A percentile compares a stretch with the other conserved stretches of the same genome.
Evolutionary conservation across 1,284 basidiomycete species (phyloP).

Genomic region (Xerocomus nothofagi): DNA sequence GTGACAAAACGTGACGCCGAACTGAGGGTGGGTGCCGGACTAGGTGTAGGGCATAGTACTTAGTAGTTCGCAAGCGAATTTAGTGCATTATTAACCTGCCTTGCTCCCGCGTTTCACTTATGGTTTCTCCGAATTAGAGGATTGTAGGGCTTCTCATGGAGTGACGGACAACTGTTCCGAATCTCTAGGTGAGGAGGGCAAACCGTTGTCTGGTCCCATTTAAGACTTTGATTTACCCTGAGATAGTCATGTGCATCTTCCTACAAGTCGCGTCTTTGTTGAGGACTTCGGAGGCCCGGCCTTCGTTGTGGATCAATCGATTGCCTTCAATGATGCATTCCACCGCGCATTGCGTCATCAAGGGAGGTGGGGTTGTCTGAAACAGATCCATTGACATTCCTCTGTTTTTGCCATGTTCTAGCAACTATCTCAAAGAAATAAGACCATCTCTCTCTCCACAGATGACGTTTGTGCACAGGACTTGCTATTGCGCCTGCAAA

Average conservation of each 20-base stretch:
- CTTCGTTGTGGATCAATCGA: slow-evolving; percentile 1
- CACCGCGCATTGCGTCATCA: slow-evolving; percentile 36
- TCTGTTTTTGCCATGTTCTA: neutral
- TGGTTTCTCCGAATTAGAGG: neutral
- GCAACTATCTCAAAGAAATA: slow-evolving; percentile 39
- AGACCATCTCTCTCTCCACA: slow-evolving; percentile 50
- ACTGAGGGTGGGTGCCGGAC: too few species aligned
- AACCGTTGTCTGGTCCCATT: neutral
- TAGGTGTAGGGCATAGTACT: too few species aligned
- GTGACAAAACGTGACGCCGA: too few species aligned
- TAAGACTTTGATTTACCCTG: too few species aligned
- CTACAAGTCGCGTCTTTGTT: neutral
- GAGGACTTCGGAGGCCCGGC: too few species aligned
- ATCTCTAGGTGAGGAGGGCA: neutral
- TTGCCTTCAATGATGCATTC: neutral
- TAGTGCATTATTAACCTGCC: too few species aligned
- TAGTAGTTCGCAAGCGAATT: too few species aligned
- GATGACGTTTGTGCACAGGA: slow-evolving; percentile 43
- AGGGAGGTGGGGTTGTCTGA: neutral
- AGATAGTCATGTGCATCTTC: neutral
- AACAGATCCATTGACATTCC: neutral
- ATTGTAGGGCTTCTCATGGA: neutral
- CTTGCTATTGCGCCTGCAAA: slow-evolving; percentile 1
- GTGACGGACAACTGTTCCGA: neutral
- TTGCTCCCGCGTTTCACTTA: too few species aligned